These are phyloP conservation scores for Diaporthe nobilis DNA, from an alignment of 2,329 filamentous ascomycete species.

Conservation along the genomic window DNA sequence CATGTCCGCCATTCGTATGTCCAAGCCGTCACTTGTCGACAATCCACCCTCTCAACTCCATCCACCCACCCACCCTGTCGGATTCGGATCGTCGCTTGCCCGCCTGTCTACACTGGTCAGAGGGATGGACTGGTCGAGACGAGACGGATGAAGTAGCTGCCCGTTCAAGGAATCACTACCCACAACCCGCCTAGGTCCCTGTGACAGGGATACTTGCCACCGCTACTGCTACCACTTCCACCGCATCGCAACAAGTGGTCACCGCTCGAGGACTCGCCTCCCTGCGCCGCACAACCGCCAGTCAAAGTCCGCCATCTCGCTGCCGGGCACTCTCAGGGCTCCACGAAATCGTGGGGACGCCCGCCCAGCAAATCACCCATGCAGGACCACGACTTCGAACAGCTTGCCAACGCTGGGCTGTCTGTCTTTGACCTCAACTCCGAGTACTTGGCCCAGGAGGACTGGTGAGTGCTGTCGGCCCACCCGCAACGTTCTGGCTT, in stretches of 20 bases:
- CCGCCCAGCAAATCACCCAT: constrained; percentile 17
- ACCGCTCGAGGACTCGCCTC: background rate
- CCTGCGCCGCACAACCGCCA: background rate
- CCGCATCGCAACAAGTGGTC: background rate
- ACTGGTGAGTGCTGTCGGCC: constrained; percentile 19
- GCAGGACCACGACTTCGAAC: constrained; percentile 22
- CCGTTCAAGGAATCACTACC: background rate
- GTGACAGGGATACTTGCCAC: background rate
- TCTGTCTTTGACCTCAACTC: constrained; percentile 36
- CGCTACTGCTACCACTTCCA: background rate
- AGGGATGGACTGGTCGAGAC: background rate
- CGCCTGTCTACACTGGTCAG: background rate
- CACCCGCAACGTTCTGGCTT: background rate
- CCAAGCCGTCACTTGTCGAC: background rate
- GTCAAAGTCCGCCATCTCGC: background rate
- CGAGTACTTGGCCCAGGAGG: constrained; percentile 13
- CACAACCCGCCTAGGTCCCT: background rate
- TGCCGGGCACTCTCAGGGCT: background rate
- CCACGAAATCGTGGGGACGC: constrained; percentile 7
- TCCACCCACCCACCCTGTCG: too few relatives aligned
- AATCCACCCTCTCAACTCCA: background rate
- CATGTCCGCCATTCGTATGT: background rate
- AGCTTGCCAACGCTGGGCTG: constrained; percentile 33
- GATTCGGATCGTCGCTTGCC: background rate
- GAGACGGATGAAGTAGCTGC: background rate